Evolutionary conservation across 2,329 filamentous ascomycete genomes (phyloP).

Genomic region (Paecilomyces dactylethromorphus): DNA sequence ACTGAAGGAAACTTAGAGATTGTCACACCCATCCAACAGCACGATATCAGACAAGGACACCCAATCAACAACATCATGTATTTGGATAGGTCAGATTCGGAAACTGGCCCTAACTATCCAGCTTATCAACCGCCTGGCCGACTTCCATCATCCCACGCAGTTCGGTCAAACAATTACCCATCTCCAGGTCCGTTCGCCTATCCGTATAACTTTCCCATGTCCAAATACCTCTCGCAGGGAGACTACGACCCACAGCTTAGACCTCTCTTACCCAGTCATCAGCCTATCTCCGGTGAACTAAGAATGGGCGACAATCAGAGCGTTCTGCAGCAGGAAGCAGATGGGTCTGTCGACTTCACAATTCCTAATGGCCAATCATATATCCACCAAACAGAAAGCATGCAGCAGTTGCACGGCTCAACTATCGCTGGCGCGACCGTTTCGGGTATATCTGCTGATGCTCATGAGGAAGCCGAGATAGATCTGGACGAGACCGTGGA

Average conservation of each 20-base stretch:
- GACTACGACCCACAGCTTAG: neutral
- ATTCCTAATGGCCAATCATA: neutral
- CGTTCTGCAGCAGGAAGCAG: conserved; percentile 5
- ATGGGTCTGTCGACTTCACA: neutral
- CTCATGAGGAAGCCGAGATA: conserved; percentile 9
- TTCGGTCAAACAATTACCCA: neutral
- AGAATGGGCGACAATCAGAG: conserved; percentile 5
- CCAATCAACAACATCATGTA: neutral
- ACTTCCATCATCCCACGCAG: neutral
- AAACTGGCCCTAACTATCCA: neutral
- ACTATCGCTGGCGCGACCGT: conserved; percentile 7
- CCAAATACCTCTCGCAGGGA: neutral
- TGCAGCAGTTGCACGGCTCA: conserved; percentile 6
- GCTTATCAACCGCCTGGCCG: neutral
- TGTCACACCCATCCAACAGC: neutral
- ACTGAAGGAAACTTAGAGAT: neutral
- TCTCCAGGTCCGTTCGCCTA: neutral
- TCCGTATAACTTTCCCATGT: neutral
- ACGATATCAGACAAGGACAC: neutral
- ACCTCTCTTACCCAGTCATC: neutral
- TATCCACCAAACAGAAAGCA: conserved; percentile 2
- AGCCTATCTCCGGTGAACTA: conserved; percentile 4
- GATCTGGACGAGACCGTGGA: conserved; percentile 13
- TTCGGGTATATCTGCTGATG: conserved; percentile 1
- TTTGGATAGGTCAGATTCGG: neutral